Evolutionary conservation across 768 basidiomycete species (phyloP).

Genomic region (Serendipita sp.): DNA sequence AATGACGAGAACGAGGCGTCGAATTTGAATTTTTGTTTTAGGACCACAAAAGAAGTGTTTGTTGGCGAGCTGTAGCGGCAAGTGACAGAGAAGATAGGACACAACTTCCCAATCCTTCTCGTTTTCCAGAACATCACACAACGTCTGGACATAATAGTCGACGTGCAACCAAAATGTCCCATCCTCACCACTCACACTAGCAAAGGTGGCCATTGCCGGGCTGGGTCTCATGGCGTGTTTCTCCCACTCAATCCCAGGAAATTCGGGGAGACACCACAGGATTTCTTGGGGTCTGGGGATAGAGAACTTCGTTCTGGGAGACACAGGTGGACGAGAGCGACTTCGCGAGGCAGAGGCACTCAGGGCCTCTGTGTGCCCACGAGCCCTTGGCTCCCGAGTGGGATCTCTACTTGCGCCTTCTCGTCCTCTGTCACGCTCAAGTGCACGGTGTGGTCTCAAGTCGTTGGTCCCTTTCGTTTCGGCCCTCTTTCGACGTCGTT

Average conservation of each 20-base stretch:
- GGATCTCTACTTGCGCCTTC: constrained; percentile 6
- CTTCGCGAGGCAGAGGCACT: constrained; percentile 28
- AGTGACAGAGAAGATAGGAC: constrained; percentile 78
- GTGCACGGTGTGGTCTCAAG: not conserved
- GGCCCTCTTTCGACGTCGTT: not conserved
- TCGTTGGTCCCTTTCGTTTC: not conserved
- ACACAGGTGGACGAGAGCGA: constrained; percentile 36
- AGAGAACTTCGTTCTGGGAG: not conserved
- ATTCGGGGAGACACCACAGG: constrained; percentile 59
- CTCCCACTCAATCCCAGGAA: constrained; percentile 45
- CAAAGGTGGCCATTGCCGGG: constrained; percentile 23
- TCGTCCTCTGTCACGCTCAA: not conserved
- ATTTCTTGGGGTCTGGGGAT: constrained; percentile 27
- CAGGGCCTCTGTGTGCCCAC: not conserved
- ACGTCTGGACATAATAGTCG: constrained; percentile 49
- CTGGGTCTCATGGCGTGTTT: constrained; percentile 46
- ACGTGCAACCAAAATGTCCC: constrained; percentile 40
- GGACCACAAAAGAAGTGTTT: constrained; percentile 95
- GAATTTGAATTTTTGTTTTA: constrained; percentile 45
- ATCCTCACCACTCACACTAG: constrained; percentile 13
- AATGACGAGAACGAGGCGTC: constrained; percentile 45
- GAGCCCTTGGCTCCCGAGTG: not conserved
- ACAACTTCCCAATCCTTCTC: constrained; percentile 87
- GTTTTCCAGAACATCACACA: constrained; percentile 50
- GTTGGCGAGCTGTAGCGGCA: constrained; percentile 83